Evolutionary conservation across 2,329 filamentous ascomycete genomes (phyloP).

Genomic region (Xylaria sp.): DNA sequence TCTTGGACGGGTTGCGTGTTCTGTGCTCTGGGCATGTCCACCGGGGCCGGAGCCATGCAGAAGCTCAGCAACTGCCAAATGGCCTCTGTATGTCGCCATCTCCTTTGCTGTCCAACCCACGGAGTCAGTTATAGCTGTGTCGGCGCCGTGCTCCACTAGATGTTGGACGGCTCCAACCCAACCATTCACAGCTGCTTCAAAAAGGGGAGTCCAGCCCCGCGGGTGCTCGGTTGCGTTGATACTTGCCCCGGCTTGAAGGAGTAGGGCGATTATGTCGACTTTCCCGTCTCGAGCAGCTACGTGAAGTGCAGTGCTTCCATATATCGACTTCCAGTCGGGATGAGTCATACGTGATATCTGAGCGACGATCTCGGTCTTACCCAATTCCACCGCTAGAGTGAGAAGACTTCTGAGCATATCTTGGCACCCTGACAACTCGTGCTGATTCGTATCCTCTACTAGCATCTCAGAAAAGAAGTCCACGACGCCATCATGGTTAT

Average conservation of each 20-base stretch:
- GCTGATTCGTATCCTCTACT: not conserved
- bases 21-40: not conserved
- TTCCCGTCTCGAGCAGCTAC: conserved; percentile 42
- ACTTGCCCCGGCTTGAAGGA: conserved; percentile 1
- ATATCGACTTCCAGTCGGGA: conserved; percentile 24
- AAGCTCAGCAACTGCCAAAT: conserved; percentile 45
- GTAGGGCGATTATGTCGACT: conserved; percentile 29
- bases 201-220: conserved; percentile 51
- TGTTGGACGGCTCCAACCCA: conserved; percentile 42
- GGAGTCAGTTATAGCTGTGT: conserved; percentile 41
- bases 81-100: conserved; percentile 51
- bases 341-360: conserved; percentile 19
- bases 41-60: not conserved
- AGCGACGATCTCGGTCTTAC: conserved; percentile 3
- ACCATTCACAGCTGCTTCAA: conserved; percentile 48
- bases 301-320: conserved; percentile 44
- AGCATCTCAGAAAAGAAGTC: not conserved
- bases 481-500: not conserved
- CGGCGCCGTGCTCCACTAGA: conserved; percentile 47
- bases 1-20: not conserved
- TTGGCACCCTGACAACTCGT: not conserved
- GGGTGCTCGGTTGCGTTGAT: conserved; percentile 42
- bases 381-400: conserved; percentile 8
- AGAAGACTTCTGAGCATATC: conserved; percentile 14
- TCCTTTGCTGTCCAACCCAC: conserved; percentile 52